phyloP scores from a whole-genome alignment of 768 basidiomycete species.

The Termitomyces sp. region DNA sequence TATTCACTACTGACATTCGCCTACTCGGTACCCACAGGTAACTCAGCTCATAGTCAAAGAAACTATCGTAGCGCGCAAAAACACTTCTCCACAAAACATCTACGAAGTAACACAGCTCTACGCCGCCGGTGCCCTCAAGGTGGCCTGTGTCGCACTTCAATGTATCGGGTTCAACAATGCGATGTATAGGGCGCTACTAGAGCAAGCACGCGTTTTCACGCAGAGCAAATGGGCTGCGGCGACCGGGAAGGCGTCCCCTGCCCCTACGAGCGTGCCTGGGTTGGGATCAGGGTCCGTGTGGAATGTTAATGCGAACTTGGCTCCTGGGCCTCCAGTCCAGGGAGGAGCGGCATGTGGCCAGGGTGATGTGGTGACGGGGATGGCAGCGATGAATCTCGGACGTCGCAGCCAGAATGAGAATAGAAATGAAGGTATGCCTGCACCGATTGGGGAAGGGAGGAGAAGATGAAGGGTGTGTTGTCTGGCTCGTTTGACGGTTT shows the following conservation, averaged over 20 bases:
- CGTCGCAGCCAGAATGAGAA: conserved; percentile 11
- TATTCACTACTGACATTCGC: not conserved
- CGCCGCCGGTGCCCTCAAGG: conserved; percentile 62
- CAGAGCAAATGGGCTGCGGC: conserved; percentile 29
- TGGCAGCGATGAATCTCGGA: conserved; percentile 13
- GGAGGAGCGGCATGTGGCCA: not conserved
- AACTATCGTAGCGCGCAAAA: conserved; percentile 65
- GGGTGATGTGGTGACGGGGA: conserved; percentile 8
- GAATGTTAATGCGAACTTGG: conserved; percentile 5
- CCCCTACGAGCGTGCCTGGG: conserved; percentile 1
- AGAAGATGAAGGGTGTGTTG: conserved; percentile 6
- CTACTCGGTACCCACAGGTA: conserved; percentile 35
- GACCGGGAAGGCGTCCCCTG: conserved; percentile 6
- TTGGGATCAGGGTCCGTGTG: conserved; percentile 11
- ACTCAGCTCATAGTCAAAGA: conserved; percentile 65
- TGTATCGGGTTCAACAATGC: conserved; percentile 72
- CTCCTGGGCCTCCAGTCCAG: not conserved
- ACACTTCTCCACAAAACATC: conserved; percentile 70
- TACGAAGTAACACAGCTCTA: conserved; percentile 76
- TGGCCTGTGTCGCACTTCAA: conserved; percentile 69
- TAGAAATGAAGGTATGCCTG: conserved; percentile 14
- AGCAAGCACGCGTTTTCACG: conserved; percentile 49
- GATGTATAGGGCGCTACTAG: conserved; percentile 60
- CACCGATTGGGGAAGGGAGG: conserved; percentile 10
- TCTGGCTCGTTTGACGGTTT: not conserved